Base-by-base conservation (phyloP, 345 rosid genomes). In the Populus alba region DNA sequence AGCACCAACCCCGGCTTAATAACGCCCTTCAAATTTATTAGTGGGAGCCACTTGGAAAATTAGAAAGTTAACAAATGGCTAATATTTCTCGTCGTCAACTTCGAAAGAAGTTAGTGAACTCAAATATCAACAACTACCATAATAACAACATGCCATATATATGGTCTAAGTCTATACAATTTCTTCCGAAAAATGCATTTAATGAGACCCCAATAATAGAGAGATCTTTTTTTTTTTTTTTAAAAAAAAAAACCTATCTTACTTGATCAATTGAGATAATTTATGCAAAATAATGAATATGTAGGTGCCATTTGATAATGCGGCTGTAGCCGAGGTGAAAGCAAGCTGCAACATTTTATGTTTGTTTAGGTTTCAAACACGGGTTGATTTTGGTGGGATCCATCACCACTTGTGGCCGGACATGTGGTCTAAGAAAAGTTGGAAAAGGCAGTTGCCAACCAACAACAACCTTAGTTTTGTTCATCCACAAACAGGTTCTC, bases 51-150 rank as follows among this genome's bases (percentile, higher is more conserved):
- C 75, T 61, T 43, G 75, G 45, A 61, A 22, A 59, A 70, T 17
- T 70, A 45, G 69, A 62, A 70, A 57, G 43, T 7, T 9, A 3
- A 51, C 68, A 17, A 55, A 12, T 71, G 75, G 38, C 63, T 62
- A 23, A 22, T 43, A 63, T 71, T n/a, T 23, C 6, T 45, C 41
- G 57, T 6, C 31, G 51, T n/a, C 80, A 31, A 47, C 62, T 62
- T 71, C 71, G 41, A 71, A 25, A 35, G 27, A 37, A 68, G 84
- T 31, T 76, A 66, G 11, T 20, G 35, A 57, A 47, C 72, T 80
- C 37, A 66, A 78, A 71, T 27, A 86, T 84, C 59, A 11, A 20
- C 75, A 78, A 80, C 84, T 33, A 74, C 84, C 63, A 8, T 5
- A 7, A 77, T 39, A 39, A 70, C 75, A 7, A 45, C 5, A 37